phyloP scores from a whole-genome alignment of 106 monocot species.

The Acanthochlamys bracteata region DNA sequence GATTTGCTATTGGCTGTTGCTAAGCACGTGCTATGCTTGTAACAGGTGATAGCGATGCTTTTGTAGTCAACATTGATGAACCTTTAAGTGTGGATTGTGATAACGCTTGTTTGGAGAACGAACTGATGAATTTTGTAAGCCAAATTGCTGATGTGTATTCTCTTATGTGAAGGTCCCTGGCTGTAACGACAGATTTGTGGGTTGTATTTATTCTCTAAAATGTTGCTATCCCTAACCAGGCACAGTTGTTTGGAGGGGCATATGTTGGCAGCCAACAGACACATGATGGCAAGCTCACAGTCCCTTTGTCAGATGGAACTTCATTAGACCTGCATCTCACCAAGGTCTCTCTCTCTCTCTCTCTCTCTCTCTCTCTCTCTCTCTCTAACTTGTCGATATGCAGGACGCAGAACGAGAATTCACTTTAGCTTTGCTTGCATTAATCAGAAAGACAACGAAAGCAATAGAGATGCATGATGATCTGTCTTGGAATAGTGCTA shows the following conservation, averaged over 20 bases:
- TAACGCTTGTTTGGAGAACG: conserved; percentile 40
- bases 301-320: conserved; percentile 50
- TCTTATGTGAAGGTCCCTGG: no score
- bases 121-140: conserved; percentile 70
- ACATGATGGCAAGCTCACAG: conserved; percentile 32
- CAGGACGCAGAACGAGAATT: conserved; percentile 63
- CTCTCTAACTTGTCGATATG: conserved; percentile 2
- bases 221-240: conserved; percentile 25
- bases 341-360: conserved; percentile 33
- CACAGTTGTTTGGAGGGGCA: conserved; percentile 49
- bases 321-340: conserved; percentile 40
- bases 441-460: conserved; percentile 39
- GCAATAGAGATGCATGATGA: conserved; percentile 44
- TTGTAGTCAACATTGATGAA: conserved; percentile 49
- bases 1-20: neutral
- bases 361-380: no score
- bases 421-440: conserved; percentile 47
- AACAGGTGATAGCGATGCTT: conserved; percentile 61
- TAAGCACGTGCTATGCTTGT: neutral
- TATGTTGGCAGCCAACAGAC: conserved; percentile 35
- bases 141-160: neutral
- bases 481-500: conserved; percentile 26
- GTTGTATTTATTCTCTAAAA: neutral
- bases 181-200: no score
- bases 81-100: conserved; percentile 28